phyloP scores from a whole-genome alignment of 495 filamentous ascomycete species.

The Neurospora tetrasperma region DNA sequence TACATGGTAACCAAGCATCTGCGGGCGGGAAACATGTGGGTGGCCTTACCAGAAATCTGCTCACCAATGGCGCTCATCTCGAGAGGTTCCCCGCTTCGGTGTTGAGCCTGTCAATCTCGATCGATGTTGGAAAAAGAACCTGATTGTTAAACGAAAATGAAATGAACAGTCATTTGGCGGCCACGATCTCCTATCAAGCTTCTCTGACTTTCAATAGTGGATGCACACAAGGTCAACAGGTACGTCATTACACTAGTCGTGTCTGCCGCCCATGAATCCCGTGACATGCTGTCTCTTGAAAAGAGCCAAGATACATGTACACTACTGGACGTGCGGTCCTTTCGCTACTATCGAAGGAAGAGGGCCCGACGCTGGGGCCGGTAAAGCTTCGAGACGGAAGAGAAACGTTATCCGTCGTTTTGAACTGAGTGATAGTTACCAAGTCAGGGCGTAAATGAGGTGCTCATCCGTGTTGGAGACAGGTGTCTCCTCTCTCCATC shows the following conservation, averaged over 20 bases:
- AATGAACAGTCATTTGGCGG: background rate
- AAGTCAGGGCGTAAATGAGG: background rate
- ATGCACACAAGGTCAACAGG: background rate
- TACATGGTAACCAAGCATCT: background rate
- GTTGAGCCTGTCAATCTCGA: background rate
- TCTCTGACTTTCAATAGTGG: background rate
- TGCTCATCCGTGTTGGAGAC: background rate
- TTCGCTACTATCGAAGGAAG: background rate
- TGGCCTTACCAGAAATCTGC: background rate
- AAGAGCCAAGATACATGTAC: background rate
- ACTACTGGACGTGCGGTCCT: background rate
- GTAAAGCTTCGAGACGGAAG: background rate
- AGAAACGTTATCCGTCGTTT: background rate
- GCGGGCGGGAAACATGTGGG: background rate
- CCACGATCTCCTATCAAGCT: background rate
- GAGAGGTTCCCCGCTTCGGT: background rate
- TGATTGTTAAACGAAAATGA: background rate
- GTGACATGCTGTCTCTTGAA: background rate
- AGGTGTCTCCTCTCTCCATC: background rate
- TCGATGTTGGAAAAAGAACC: background rate
- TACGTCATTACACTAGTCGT: background rate
- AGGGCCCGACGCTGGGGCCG: background rate
- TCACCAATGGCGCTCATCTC: background rate
- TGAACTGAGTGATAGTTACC: background rate
- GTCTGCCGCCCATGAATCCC: background rate